phyloP scores from a whole-genome alignment of 1,139 yeast genomes.

The Candida sanyaensis region DNA sequence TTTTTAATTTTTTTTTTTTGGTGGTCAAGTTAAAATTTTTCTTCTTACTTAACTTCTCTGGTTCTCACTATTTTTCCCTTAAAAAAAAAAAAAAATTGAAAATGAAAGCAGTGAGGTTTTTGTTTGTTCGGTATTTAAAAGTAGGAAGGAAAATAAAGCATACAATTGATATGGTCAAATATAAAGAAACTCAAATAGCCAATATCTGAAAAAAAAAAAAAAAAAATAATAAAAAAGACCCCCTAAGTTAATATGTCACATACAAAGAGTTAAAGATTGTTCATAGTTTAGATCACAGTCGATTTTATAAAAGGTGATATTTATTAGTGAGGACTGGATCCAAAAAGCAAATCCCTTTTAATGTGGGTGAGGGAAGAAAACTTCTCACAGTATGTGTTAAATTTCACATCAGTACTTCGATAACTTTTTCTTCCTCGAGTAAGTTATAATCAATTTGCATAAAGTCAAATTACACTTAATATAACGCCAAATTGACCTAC shows the following conservation, averaged over 20 bases:
- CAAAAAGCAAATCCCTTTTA: not conserved
- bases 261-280: too few relatives aligned
- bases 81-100: not conserved
- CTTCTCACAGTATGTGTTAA: not conserved
- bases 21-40: slow-evolving; percentile 2
- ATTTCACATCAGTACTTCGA: not conserved
- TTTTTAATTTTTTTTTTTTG: not conserved
- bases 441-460: not conserved
- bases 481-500: too few relatives aligned
- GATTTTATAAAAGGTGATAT: too few relatives aligned
- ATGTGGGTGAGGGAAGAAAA: not conserved
- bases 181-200: not conserved
- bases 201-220: too few relatives aligned
- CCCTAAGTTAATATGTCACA: too few relatives aligned
- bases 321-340: too few relatives aligned
- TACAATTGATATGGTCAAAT: not conserved
- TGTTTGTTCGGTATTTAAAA: not conserved
- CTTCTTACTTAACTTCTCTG: not conserved
- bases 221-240: too few relatives aligned
- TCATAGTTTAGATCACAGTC: too few relatives aligned
- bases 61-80: not conserved
- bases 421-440: not conserved
- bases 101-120: not conserved
- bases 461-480: not conserved
- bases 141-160: not conserved